Evolutionary conservation across 495 filamentous ascomycete genomes (phyloP), one percentile per base, ranked within the genome.

Genomic region (Talaromyces adpressus): DNA sequence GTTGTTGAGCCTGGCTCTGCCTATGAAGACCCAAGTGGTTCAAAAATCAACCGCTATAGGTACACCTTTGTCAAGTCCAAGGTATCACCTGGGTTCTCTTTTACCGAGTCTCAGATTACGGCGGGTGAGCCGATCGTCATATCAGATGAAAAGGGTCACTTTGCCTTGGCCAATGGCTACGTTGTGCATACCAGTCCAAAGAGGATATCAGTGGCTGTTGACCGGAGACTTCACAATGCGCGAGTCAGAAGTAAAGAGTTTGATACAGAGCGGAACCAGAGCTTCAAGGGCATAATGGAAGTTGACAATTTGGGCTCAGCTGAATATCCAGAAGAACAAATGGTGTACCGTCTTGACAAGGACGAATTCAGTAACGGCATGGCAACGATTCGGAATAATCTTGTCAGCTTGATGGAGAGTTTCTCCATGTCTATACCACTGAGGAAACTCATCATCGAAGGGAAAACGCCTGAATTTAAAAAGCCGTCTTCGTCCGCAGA

Each of bases 341-440:
- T 90, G 16, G 75, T 88, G 20, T 98, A 93, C 69, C 88, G 94
- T 34, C 77, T 98, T 2, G 94, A 98, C 75, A 97, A 97, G 73
- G 94, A 98, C 68, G 94, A 98, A 71, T 97, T 97, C 74, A 96
- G 90, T 75, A 98, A 93, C 65, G 94, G 94, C 62, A 95, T 98
- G 92, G 92, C 94, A 18, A 89, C 86, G 54, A 90, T 96, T 47
- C 89, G 94, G 56, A 96, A 94, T 71, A 98, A 97, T 67, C 84
- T 98, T 0, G 81, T 98, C 36, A 88, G 92, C 68, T 81, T 95
- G 68, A 97, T 98, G 92, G 86, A 91, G 45, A 86, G 91, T 47
- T 73, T 85, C 14, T 89, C 85, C 71, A 85, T 89, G 59, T 88
- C 89, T n/a, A 80, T 80, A 16, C 81, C 90, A 66, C 83, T 96